Evolutionary conservation across 495 filamentous ascomycete genomes (phyloP).

Genomic region (Pseudomonodictys pantanalensis): DNA sequence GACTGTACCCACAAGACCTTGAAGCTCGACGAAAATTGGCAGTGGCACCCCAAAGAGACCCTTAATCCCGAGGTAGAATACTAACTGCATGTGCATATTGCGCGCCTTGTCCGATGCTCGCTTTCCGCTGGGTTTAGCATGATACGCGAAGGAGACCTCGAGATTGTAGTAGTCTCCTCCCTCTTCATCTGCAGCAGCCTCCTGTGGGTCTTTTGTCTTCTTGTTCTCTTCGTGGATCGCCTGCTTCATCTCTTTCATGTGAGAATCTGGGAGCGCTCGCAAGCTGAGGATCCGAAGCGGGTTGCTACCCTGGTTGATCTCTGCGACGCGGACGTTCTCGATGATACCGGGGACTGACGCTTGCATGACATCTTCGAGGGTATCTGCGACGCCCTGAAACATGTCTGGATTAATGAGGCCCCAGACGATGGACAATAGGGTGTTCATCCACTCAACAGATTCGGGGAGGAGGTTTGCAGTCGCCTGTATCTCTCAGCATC

Average conservation of each 20-base stretch:
- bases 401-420: conserved; percentile 90
- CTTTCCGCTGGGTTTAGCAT: conserved; percentile 70
- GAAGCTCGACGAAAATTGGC: conserved; percentile 84
- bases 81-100: conserved; percentile 92
- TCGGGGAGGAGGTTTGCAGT: conserved; percentile 86
- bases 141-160: conserved; percentile 90
- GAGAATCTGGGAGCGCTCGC: conserved; percentile 76
- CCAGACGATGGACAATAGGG: conserved; percentile 76
- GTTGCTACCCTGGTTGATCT: conserved; percentile 90
- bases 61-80: conserved; percentile 88
- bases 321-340: conserved; percentile 92
- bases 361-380: conserved; percentile 92
- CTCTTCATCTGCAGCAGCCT: conserved; percentile 84
- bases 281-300: conserved; percentile 86
- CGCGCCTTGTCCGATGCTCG: conserved; percentile 73
- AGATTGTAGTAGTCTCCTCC: conserved; percentile 93
- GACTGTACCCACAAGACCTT: conserved; percentile 81
- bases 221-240: conserved; percentile 73
- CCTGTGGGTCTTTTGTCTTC: conserved; percentile 79
- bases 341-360: conserved; percentile 84
- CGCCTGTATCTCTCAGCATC: conserved; percentile 43
- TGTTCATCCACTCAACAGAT: conserved; percentile 95
- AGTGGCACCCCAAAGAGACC: conserved; percentile 84
- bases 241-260: conserved; percentile 75
- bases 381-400: conserved; percentile 71